Evolutionary conservation across 495 filamentous ascomycete genomes (phyloP).

Genomic region (Hyphodiscus hymeniophilus): DNA sequence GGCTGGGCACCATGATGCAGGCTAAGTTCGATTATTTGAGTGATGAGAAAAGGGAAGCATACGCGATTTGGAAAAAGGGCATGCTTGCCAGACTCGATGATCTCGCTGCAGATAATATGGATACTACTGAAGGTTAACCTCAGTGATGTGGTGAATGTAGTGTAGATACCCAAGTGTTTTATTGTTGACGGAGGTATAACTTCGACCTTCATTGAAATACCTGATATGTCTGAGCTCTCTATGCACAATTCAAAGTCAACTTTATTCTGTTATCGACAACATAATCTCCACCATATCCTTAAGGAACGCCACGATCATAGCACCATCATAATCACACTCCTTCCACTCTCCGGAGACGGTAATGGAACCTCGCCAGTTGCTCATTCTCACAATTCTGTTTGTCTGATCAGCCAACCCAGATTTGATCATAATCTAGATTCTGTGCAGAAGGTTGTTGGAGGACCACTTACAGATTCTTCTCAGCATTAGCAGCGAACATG

Average conservation of each 20-base stretch:
- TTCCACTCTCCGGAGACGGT: slow-evolving; percentile 14
- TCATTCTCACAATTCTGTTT: slow-evolving; percentile 9
- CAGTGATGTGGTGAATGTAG: too few relatives aligned
- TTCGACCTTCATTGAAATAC: too few relatives aligned
- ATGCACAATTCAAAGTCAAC: too few relatives aligned
- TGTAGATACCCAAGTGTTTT: too few relatives aligned
- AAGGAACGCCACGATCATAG: background rate
- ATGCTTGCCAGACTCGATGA: slow-evolving; percentile 51
- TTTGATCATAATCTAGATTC: too few relatives aligned
- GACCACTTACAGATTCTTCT: slow-evolving; percentile 4
- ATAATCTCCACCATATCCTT: slow-evolving; percentile 9
- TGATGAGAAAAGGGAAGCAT: slow-evolving; percentile 58
- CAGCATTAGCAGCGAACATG: slow-evolving; percentile 10
- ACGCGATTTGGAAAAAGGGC: slow-evolving; percentile 60
- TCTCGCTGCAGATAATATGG: slow-evolving; percentile 20
- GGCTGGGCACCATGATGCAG: slow-evolving; percentile 77
- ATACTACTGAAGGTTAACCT: background rate
- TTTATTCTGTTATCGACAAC: background rate
- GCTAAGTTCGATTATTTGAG: slow-evolving; percentile 74
- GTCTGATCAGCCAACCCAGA: background rate
- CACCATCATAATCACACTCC: background rate
- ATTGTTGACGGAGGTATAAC: too few relatives aligned
- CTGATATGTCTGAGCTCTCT: too few relatives aligned
- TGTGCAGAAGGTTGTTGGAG: too few relatives aligned
- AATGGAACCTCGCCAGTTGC: slow-evolving; percentile 2